Conservation (phyloP, 192 early-diverging fungal genomes). For the Jimgerdemannia flammicorona region DNA sequence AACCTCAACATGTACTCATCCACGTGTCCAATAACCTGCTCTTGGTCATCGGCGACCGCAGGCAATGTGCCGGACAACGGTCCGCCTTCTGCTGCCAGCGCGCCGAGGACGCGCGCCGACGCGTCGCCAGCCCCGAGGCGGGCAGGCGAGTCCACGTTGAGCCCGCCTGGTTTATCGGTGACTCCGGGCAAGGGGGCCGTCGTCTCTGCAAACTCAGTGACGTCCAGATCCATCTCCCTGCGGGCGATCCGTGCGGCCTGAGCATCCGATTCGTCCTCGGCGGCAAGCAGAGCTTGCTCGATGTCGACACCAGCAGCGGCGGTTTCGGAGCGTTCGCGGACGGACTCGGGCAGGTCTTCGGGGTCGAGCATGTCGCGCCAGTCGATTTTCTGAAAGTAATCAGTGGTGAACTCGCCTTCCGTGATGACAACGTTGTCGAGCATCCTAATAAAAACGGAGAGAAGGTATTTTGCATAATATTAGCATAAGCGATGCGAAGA, state of each 20-base stretch:
- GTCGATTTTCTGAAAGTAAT: slow-evolving; percentile 56
- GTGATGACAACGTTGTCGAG: slow-evolving; percentile 79
- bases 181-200: slow-evolving; percentile 7
- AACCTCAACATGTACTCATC: slow-evolving; percentile 74
- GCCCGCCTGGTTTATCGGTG: neutral
- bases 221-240: slow-evolving; percentile 57
- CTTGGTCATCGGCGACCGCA: neutral
- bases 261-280: slow-evolving; percentile 65
- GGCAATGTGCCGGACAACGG: neutral
- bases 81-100: slow-evolving; percentile 27
- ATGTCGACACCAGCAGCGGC: slow-evolving; percentile 33
- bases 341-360: slow-evolving; percentile 47
- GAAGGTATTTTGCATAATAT: neutral
- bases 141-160: slow-evolving; percentile 2
- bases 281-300: slow-evolving; percentile 55
- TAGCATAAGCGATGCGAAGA: neutral
- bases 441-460: slow-evolving; percentile 28
- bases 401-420: slow-evolving; percentile 72
- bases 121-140: slow-evolving; percentile 9
- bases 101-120: slow-evolving; percentile 9
- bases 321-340: slow-evolving; percentile 27
- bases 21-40: slow-evolving; percentile 54
- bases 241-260: slow-evolving; percentile 48
- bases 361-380: slow-evolving; percentile 41
- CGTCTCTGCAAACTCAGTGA: slow-evolving; percentile 56